Evolutionary conservation across 2,329 filamentous ascomycete genomes (phyloP).

Genomic region (Neonectria neomacrospora): DNA sequence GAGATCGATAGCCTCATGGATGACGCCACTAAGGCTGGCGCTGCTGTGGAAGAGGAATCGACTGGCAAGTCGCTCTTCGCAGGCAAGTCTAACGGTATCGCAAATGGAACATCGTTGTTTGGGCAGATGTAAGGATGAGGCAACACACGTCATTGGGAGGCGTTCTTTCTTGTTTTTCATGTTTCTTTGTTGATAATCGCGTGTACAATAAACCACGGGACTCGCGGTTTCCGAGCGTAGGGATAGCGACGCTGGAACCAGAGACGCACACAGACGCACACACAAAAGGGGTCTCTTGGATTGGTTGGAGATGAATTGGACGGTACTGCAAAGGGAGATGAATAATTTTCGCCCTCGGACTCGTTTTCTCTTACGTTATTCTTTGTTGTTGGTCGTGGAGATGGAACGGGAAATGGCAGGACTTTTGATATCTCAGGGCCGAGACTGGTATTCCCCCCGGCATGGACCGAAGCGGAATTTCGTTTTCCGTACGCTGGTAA

Average conservation of each 20-base stretch:
- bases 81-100: conserved; percentile 23
- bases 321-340: conserved; percentile 16
- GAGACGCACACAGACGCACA: conserved; percentile 22
- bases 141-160: conserved; percentile 23
- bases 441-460: conserved; percentile 20
- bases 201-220: conserved; percentile 28
- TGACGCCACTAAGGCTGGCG: conserved; percentile 40
- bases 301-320: conserved; percentile 26
- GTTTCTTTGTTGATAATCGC: conserved; percentile 22
- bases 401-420: conserved; percentile 7
- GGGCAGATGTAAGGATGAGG: conserved; percentile 18
- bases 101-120: conserved; percentile 22
- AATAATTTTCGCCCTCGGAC: conserved; percentile 13
- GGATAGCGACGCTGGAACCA: conserved; percentile 17
- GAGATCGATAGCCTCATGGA: conserved; percentile 50
- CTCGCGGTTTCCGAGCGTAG: background rate
- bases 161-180: conserved; percentile 20
- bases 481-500: conserved; percentile 32
- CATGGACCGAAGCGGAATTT: conserved; percentile 22
- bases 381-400: conserved; percentile 11
- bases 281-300: conserved; percentile 31
- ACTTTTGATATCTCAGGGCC: conserved; percentile 8
- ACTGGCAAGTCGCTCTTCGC: conserved; percentile 37
- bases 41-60: conserved; percentile 18
- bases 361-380: conserved; percentile 20